Base-by-base conservation (phyloP, 192 early-diverging fungal species). In the Backusella macrospora region DNA sequence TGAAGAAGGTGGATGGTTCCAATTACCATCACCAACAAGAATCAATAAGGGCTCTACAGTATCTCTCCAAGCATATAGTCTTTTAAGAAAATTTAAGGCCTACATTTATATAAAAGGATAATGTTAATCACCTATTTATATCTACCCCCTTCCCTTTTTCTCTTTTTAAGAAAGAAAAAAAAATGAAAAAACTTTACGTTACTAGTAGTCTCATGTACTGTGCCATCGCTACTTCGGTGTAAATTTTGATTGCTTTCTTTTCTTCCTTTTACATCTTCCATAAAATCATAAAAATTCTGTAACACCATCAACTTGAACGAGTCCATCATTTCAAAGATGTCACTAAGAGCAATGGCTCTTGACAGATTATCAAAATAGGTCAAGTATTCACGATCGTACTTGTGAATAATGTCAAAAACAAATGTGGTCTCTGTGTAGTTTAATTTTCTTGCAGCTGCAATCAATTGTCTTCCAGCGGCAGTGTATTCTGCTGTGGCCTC, bases 131-230 rank as follows among this genome's bases (percentile, higher is more conserved):
- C n/a, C 6, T 2, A 34, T 34, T 34, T 34, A 34, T 34, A 34
- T 34, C 29, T 34, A n/a, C 29, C 2, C 29, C 2, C 29, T 34
- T 2, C 10, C 10, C 10, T 43, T 43, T 43, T 29, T 42, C 15
- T 14, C 18, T 12, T 39, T 2, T 6, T 42, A 37, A 5, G 34
- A 14, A 29, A 49, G 44, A 52, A 16, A 37, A 59, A 23, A 12
- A 46, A n/a, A 39, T 18, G n/a, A 72, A 59, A 79, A 18, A 42
- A 48, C 52, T 87, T 74, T 86, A 92, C 93, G 77, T 87, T 90
- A 76, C 88, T 92, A 0, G 94, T 91, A 15, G 93, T 76, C 81
- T 96, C 94, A 72, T 93, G 89, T 5, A 96, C 92, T 43, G 93
- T 94, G 63, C 93, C 95, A 78, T 96, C 95, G 38, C 77, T 78